Conservation (phyloP, 169 alveolate genomes). For the Plasmodium fragile region DNA sequence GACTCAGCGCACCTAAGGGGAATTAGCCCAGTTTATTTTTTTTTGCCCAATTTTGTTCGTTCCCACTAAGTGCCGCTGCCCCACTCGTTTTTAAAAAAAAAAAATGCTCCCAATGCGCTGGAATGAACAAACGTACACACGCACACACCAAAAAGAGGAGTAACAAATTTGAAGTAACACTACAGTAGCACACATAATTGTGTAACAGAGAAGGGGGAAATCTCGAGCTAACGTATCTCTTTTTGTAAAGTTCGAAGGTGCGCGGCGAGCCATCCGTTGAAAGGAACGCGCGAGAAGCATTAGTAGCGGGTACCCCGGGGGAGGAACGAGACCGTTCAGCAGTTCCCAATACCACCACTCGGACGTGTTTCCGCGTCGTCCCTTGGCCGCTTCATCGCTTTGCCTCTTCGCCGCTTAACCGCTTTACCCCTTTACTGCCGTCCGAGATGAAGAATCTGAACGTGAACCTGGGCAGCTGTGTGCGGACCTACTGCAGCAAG, state of each 20-base stretch:
- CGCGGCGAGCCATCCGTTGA: background rate
- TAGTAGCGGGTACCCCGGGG: background rate
- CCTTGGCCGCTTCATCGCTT: background rate
- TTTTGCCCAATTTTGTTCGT: background rate
- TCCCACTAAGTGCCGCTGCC: background rate
- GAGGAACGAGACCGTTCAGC: background rate
- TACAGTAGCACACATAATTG: background rate
- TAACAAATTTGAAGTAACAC: background rate
- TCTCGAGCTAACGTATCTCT: background rate
- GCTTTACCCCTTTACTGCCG: background rate
- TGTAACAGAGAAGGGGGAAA: background rate
- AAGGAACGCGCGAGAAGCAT: background rate
- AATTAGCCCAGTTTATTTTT: too few species aligned
- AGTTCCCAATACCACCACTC: background rate
- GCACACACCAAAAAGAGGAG: background rate
- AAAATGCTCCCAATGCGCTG: background rate
- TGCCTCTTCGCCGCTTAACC: background rate
- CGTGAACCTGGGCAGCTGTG: constrained; percentile 1
- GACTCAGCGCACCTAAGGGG: background rate
- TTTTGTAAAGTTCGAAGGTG: background rate
- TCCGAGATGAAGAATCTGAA: background rate
- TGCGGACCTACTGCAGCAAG: constrained; percentile 19
- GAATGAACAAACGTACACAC: background rate
- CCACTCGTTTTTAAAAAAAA: too few species aligned
- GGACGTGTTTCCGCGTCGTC: background rate